These are phyloP conservation scores for Zanthoxylum bungeanum DNA, from an alignment of 345 rosid species.

Conservation along the genomic window DNA sequence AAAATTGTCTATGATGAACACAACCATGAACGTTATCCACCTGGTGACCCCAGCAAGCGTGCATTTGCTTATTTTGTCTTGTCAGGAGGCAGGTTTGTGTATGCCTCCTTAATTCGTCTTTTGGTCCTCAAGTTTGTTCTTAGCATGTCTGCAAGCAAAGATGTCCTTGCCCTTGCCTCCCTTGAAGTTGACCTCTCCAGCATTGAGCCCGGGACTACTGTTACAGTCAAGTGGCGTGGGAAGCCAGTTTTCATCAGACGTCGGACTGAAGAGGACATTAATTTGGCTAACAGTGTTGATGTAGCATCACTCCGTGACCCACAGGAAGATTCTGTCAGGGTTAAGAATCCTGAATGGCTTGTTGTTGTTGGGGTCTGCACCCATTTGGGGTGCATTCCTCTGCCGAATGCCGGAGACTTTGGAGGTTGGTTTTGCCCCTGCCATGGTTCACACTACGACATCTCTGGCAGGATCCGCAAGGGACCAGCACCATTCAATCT, in stretches of 20 bases:
- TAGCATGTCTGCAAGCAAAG: conserved; percentile 70
- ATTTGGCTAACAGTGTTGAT: conserved; percentile 54
- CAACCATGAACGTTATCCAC: conserved; percentile 60
- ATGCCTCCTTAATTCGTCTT: conserved; percentile 60
- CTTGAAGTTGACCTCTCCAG: conserved; percentile 65
- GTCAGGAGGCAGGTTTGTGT: conserved; percentile 63
- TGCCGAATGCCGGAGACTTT: conserved; percentile 61
- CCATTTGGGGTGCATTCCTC: conserved; percentile 66
- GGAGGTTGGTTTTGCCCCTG: conserved; percentile 74
- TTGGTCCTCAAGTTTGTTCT: conserved; percentile 59
- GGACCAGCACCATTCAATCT: conserved; percentile 62
- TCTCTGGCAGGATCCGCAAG: conserved; percentile 63
- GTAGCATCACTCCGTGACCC: conserved; percentile 54
- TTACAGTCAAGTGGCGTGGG: conserved; percentile 66
- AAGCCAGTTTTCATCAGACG: conserved; percentile 64
- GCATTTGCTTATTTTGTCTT: conserved; percentile 65
- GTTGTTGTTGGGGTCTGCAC: conserved; percentile 59
- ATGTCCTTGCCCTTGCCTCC: conserved; percentile 63
- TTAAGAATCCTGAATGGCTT: conserved; percentile 66
- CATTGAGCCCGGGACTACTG: conserved; percentile 57
- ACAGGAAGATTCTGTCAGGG: conserved; percentile 52
- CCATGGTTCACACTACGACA: conserved; percentile 64
- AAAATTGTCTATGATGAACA: conserved; percentile 53
- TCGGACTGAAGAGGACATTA: conserved; percentile 59
- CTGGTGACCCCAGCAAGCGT: conserved; percentile 68